These are phyloP conservation scores for Metschnikowia vanudenii DNA, from an alignment of 805 yeast genomes.

Conservation along the genomic window DNA sequence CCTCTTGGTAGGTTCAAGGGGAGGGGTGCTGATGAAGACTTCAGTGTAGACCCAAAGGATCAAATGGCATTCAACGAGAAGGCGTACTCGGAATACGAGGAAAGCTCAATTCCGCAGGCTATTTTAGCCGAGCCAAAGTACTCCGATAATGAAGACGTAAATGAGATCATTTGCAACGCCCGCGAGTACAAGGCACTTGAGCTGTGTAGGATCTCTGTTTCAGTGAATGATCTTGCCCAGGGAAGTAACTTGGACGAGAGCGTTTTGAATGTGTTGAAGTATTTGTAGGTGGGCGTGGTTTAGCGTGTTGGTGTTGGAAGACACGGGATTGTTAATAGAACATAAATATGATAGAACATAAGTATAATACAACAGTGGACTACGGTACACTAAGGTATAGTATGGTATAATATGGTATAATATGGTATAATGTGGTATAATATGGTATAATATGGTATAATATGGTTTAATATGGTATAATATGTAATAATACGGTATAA, in stretches of 20 bases:
- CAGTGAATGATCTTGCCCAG: conserved; percentile 10
- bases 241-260: conserved; percentile 9
- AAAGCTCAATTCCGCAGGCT: neutral
- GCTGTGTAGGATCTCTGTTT: conserved; percentile 13
- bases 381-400: no score
- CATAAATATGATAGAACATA: no score
- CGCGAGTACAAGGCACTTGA: conserved; percentile 9
- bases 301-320: neutral
- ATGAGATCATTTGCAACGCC: neutral
- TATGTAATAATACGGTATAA: no score
- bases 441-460: no score
- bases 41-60: no score
- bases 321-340: no score
- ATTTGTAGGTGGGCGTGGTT: neutral
- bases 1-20: neutral
- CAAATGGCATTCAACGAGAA: no score
- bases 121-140: neutral
- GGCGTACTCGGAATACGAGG: neutral
- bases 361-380: no score
- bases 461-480: no score
- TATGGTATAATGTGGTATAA: no score
- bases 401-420: no score
- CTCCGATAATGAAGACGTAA: conserved; percentile 1
- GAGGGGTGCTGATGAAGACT: no score
- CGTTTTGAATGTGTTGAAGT: neutral